Percentiles rank a stretch among this genome's conserved stretches.
These are phyloP conservation scores for Fomitiporia mediterranea DNA, from an alignment of 1,284 basidiomycete genomes.

Conservation along the genomic window DNA sequence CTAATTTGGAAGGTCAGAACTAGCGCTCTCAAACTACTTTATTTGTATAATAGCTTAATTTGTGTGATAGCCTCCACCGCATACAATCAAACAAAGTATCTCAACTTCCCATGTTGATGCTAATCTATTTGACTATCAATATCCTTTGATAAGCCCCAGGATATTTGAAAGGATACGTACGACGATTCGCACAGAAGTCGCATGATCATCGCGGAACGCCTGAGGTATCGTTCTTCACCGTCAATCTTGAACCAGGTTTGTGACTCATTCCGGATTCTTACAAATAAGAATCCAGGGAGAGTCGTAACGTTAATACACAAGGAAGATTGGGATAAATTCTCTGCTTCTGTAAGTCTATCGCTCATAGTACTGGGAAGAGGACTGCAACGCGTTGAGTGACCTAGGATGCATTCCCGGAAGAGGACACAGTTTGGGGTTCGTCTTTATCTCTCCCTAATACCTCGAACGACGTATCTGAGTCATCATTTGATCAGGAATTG, in stretches of 20 bases:
- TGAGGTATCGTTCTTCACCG: too few species aligned
- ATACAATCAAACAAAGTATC: conserved; percentile 55
- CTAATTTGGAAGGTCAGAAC: conserved; percentile 69
- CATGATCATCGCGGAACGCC: conserved; percentile 85
- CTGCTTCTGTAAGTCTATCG: conserved; percentile 51
- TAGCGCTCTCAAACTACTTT: conserved; percentile 7
- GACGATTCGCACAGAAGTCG: conserved; percentile 82
- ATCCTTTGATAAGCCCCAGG: conserved; percentile 51
- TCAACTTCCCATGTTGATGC: neutral
- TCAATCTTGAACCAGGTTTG: too few species aligned
- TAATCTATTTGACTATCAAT: too few species aligned
- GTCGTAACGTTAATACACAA: conserved; percentile 86
- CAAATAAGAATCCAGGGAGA: conserved; percentile 63
- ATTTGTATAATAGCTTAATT: conserved; percentile 1
- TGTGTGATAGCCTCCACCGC: conserved; percentile 60
- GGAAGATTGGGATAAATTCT: conserved; percentile 76
- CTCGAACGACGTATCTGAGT: neutral
- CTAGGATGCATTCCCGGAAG: conserved; percentile 72
- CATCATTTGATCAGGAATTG: conserved; percentile 47
- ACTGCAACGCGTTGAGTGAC: too few species aligned
- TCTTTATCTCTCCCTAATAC: conserved; percentile 4
- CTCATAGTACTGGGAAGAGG: too few species aligned
- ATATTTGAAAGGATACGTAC: conserved; percentile 81
- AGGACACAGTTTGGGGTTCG: conserved; percentile 80
- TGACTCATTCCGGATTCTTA: neutral